Percentiles rank a stretch among this genome's conserved stretches.
phyloP scores from a whole-genome alignment of 108 stramenopile genomes.

The Cyclotella choctawhatcheeana region DNA sequence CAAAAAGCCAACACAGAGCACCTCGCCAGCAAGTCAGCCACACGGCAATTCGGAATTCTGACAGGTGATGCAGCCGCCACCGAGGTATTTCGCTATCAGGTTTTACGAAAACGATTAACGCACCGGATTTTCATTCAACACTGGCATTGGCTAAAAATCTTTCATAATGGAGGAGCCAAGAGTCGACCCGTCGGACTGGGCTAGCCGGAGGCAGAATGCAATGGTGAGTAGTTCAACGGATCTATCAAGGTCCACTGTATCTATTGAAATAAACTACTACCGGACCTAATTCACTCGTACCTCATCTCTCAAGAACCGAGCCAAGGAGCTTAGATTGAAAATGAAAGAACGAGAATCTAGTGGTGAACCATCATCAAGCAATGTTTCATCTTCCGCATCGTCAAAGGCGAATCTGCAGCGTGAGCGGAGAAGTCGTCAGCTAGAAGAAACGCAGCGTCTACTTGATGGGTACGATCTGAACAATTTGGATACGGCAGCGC shows the following conservation, averaged over 20 bases:
- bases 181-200: conserved; percentile 47
- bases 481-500: conserved; percentile 1
- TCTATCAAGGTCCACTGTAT: no score
- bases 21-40: no score
- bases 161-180: conserved; percentile 26
- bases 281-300: no score
- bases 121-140: no score
- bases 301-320: no score
- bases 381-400: conserved; percentile 5
- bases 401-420: conserved; percentile 39
- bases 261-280: no score
- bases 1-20: no score
- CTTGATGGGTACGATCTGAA: conserved; percentile 30
- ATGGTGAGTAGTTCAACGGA: conserved; percentile 46
- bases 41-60: no score
- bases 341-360: conserved; percentile 25
- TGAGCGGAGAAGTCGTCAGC: conserved; percentile 38
- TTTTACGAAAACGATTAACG: no score
- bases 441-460: conserved; percentile 46
- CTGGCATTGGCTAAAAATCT: no score
- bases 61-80: no score
- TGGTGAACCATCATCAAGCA: not conserved
- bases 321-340: conserved; percentile 37
- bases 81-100: no score
- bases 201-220: conserved; percentile 43